Evolutionary conservation across 768 basidiomycete species (phyloP).

Genomic region (Lactarius hengduanensis): DNA sequence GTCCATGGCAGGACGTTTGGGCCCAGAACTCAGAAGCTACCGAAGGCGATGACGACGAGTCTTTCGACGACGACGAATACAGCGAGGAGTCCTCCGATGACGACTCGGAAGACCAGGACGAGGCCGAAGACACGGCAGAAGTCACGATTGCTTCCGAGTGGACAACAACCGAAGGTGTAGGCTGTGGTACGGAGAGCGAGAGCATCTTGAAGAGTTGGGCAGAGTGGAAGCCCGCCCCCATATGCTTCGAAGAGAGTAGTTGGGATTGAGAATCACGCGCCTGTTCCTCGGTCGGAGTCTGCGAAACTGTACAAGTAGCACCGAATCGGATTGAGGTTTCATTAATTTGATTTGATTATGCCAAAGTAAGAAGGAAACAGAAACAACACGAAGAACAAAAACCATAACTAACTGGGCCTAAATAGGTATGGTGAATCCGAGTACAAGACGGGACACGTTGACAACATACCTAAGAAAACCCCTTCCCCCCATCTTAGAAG

Average conservation of each 20-base stretch:
- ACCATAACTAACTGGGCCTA: background rate
- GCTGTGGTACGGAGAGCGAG: background rate
- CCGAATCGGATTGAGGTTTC: background rate
- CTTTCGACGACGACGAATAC: background rate
- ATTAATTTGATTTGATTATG: slow-evolving; percentile 4
- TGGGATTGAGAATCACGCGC: background rate
- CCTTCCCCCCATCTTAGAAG: slow-evolving; percentile 18
- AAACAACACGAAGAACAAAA: background rate
- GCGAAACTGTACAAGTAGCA: background rate
- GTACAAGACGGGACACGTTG: background rate
- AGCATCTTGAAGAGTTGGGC: slow-evolving; percentile 9
- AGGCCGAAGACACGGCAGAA: background rate
- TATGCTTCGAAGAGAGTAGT: background rate
- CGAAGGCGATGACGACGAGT: background rate
- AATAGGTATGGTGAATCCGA: background rate
- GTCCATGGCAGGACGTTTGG: slow-evolving; percentile 23
- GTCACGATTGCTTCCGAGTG: background rate
- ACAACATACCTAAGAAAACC: slow-evolving; percentile 8
- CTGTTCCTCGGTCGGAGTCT: background rate
- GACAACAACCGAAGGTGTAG: background rate
- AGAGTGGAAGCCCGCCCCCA: slow-evolving; percentile 7
- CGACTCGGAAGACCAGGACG: background rate
- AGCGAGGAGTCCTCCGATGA: background rate
- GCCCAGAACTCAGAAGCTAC: slow-evolving; percentile 9
- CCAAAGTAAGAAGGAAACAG: background rate